A percentile compares a stretch with the other conserved stretches of the same genome.
Conservation (phyloP, 768 basidiomycete genomes). For the Lentinula edodes region DNA sequence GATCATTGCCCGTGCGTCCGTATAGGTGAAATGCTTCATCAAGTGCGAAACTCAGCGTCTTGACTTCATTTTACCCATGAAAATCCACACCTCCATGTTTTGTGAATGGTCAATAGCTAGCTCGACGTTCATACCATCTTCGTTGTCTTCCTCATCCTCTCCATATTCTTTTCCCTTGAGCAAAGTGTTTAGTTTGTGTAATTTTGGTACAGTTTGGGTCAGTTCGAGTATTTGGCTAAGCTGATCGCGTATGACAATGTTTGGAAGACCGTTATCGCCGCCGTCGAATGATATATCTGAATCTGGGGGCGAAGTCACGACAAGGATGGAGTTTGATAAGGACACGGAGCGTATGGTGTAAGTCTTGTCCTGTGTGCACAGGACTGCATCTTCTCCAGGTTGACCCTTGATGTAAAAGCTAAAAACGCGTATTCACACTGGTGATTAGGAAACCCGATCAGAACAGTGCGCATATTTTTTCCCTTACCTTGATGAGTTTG, state of each 20-base stretch:
- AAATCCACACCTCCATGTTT: background rate
- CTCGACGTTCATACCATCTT: constrained; percentile 20
- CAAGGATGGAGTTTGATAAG: constrained; percentile 81
- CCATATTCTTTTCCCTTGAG: constrained; percentile 68
- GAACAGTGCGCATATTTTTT: constrained; percentile 5
- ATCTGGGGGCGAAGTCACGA: constrained; percentile 49
- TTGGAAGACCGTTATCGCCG: constrained; percentile 19
- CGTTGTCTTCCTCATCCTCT: constrained; percentile 50
- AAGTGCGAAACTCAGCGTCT: background rate
- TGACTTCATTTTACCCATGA: background rate
- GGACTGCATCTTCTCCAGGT: constrained; percentile 78
- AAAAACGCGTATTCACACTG: constrained; percentile 8
- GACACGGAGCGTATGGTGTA: constrained; percentile 81
- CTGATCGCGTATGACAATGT: constrained; percentile 70
- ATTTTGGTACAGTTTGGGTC: constrained; percentile 66
- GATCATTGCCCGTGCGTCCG: constrained; percentile 55
- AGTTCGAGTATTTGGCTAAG: constrained; percentile 83
- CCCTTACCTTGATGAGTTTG: constrained; percentile 10
- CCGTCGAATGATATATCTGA: constrained; percentile 21
- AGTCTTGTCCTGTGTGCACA: constrained; percentile 80
- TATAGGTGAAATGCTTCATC: constrained; percentile 40
- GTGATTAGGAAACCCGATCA: constrained; percentile 6
- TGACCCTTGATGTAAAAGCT: constrained; percentile 81
- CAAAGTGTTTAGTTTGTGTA: constrained; percentile 58
- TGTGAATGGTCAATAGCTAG: constrained; percentile 15